Conservation (phyloP, 306 rosid genomes). For the Aeschynomene evenia region DNA sequence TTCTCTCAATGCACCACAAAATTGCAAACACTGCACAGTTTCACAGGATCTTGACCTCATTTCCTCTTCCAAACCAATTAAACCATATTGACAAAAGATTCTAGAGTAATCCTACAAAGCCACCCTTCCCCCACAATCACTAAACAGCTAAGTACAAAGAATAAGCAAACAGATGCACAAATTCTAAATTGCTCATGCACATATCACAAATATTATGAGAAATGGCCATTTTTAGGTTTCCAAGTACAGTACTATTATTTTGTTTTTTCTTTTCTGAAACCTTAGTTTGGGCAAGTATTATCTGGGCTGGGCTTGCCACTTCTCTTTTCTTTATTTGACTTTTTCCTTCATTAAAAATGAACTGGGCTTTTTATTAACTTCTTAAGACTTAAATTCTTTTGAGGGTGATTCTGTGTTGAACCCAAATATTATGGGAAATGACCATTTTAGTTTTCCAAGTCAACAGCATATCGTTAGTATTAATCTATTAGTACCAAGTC, state of each 20-base stretch:
- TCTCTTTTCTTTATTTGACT: too few relatives aligned
- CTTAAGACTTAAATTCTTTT: too few relatives aligned
- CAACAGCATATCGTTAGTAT: neutral
- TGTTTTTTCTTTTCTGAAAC: too few relatives aligned
- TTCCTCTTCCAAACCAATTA: neutral
- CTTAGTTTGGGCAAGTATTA: too few relatives aligned
- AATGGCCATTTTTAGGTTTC: too few relatives aligned
- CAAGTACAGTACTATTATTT: too few relatives aligned
- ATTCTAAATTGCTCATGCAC: neutral
- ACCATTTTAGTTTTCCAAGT: neutral
- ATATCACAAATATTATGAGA: neutral
- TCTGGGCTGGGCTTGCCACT: too few relatives aligned
- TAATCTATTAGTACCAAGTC: neutral
- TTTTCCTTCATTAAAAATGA: too few relatives aligned
- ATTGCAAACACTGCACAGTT: neutral
- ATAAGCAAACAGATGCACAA: neutral
- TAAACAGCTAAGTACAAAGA: neutral
- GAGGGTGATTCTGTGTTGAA: too few relatives aligned
- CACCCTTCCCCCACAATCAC: neutral
- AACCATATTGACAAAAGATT: neutral
- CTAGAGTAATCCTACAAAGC: neutral
- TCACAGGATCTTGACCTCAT: neutral
- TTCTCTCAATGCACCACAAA: neutral
- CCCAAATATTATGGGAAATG: neutral
- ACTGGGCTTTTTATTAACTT: too few relatives aligned